Percentiles rank a stretch among this genome's conserved stretches.
Evolutionary conservation across 305 asterid species (phyloP).

Genomic region (Rubia tinctorum): DNA sequence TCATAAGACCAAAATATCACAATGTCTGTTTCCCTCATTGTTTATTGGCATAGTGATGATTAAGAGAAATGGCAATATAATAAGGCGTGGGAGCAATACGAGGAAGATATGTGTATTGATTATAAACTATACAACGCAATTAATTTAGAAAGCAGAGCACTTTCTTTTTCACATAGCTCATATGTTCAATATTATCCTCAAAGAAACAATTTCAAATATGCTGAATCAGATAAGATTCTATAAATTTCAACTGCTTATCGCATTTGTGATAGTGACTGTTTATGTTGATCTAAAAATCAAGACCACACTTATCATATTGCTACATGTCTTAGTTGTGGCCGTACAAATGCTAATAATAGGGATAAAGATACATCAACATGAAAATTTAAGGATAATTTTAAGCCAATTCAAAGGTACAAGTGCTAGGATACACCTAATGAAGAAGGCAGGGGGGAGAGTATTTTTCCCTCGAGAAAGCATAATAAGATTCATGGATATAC

Average conservation of each 20-base stretch:
- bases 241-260: not conserved
- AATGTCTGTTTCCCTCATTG: conserved; percentile 29
- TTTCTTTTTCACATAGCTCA: conserved; percentile 57
- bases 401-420: no score
- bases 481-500: no score
- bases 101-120: conserved; percentile 34
- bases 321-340: conserved; percentile 74
- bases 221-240: conserved; percentile 73
- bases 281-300: not conserved
- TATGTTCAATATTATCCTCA: conserved; percentile 46
- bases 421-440: no score
- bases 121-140: conserved; percentile 48
- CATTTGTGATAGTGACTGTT: no score
- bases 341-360: no score
- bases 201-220: conserved; percentile 60
- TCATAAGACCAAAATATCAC: conserved; percentile 1
- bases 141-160: conserved; percentile 82
- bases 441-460: no score
- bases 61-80: conserved; percentile 64
- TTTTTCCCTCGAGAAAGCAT: no score
- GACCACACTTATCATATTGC: conserved; percentile 79
- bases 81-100: conserved; percentile 72
- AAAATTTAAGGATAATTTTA: no score
- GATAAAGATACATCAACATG: no score
- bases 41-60: conserved; percentile 75